Conservation (phyloP, 2,329 filamentous ascomycete species). For the Diaporthe vaccinii region DNA sequence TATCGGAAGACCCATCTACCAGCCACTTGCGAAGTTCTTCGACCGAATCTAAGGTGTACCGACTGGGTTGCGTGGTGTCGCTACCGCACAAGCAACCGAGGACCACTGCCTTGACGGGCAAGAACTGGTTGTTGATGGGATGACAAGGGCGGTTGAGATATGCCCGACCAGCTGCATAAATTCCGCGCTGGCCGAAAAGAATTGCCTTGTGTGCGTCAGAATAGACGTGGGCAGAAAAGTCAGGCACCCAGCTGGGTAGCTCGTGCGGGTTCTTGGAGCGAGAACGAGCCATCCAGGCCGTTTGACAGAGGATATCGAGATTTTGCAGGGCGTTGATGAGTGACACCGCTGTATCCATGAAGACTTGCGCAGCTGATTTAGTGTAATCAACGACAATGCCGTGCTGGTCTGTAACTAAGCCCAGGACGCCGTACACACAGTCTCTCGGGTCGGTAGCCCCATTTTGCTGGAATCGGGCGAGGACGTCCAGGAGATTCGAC, state of each 20-base stretch:
- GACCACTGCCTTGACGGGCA: neutral
- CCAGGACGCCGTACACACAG: conserved; percentile 40
- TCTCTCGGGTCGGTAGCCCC: conserved; percentile 41
- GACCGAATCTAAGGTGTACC: neutral
- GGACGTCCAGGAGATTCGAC: conserved; percentile 41
- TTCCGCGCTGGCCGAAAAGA: neutral
- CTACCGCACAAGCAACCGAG: neutral
- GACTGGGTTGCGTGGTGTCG: neutral
- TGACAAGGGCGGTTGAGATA: neutral
- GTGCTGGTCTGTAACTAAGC: conserved; percentile 33
- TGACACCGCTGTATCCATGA: conserved; percentile 19
- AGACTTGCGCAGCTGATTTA: conserved; percentile 32
- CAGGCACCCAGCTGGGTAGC: neutral
- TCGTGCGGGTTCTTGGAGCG: neutral
- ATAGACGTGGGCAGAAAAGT: neutral
- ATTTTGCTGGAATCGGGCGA: conserved; percentile 39
- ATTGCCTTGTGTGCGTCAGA: neutral
- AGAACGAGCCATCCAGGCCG: conserved; percentile 32
- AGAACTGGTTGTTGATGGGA: neutral
- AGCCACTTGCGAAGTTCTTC: neutral
- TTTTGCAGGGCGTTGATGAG: conserved; percentile 36
- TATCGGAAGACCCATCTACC: neutral
- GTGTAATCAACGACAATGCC: conserved; percentile 42
- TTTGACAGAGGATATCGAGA: conserved; percentile 44
- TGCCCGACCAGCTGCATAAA: neutral